Conservation (phyloP, 2,329 filamentous ascomycete species). For the Cladophialophora yegresii region DNA sequence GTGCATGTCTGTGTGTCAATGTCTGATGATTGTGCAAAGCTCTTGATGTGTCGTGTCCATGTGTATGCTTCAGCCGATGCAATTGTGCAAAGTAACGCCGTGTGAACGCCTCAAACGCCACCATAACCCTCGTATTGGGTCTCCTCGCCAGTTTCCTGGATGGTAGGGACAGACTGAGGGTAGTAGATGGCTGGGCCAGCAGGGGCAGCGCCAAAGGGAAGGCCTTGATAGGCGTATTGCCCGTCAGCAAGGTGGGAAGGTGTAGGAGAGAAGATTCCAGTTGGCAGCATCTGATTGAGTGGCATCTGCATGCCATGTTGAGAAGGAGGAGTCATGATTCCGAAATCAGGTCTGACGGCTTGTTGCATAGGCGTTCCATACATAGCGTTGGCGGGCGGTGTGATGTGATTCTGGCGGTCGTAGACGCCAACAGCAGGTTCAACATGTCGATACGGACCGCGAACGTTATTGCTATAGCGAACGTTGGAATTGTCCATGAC, state of each 20-base stretch:
- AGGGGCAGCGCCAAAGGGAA: not conserved
- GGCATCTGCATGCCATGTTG: not conserved
- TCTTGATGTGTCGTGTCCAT: not conserved
- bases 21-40: not conserved
- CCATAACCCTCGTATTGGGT: slow-evolving; percentile 6
- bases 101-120: slow-evolving; percentile 17
- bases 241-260: slow-evolving; percentile 5
- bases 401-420: not conserved
- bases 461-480: slow-evolving; percentile 1
- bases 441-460: not conserved
- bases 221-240: not conserved
- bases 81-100: not conserved
- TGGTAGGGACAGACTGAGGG: slow-evolving; percentile 14
- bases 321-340: slow-evolving; percentile 19
- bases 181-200: slow-evolving; percentile 4
- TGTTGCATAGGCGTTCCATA: slow-evolving; percentile 16
- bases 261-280: slow-evolving; percentile 21
- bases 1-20: no score
- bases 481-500: not conserved
- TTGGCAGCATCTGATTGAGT: slow-evolving; percentile 18
- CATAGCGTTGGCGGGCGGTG: slow-evolving; percentile 7
- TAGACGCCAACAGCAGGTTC: not conserved
- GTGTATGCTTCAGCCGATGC: not conserved
- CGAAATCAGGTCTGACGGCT: slow-evolving; percentile 1
- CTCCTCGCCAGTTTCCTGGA: slow-evolving; percentile 22